A percentile compares a stretch with the other conserved stretches of the same genome.
These are phyloP conservation scores for Triticum dicoccoides DNA, from an alignment of 176 grass and related monocot species.

Conservation along the genomic window DNA sequence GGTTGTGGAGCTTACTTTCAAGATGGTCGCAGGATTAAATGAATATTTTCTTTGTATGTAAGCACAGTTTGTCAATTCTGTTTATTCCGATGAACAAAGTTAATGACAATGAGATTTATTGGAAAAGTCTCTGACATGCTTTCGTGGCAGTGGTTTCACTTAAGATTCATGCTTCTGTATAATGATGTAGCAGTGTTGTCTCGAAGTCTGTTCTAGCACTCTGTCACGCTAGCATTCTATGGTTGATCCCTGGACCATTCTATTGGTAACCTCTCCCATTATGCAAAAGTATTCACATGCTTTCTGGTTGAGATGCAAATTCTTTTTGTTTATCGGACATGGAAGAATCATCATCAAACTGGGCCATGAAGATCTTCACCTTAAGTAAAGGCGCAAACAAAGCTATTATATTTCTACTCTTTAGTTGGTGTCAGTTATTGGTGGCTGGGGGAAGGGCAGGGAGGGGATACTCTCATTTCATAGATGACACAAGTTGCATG, in stretches of 20 bases:
- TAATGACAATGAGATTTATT: background rate
- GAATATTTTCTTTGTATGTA: background rate
- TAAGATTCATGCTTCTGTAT: background rate
- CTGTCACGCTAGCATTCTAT: background rate
- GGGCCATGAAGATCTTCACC: background rate
- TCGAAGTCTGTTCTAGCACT: background rate
- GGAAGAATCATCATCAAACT: background rate
- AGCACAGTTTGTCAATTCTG: background rate
- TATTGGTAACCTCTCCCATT: background rate
- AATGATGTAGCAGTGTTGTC: background rate
- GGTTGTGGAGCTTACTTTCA: constrained; percentile 23
- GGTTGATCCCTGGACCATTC: background rate
- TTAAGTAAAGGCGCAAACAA: constrained; percentile 3
- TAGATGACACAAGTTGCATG: background rate
- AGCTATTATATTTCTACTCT: background rate
- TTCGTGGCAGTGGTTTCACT: background rate
- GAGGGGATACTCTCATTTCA: background rate
- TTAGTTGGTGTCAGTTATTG: constrained; percentile 8
- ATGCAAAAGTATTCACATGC: background rate
- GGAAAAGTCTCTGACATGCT: background rate
- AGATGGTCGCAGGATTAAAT: background rate
- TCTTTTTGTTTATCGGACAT: background rate
- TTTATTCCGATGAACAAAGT: constrained; percentile 32
- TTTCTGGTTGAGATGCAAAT: constrained; percentile 11
- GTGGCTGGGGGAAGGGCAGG: background rate